A percentile compares a stretch with the other conserved stretches of the same genome.
phyloP scores from a whole-genome alignment of 768 basidiomycete genomes.

The Candolleomyces aberdarensis region DNA sequence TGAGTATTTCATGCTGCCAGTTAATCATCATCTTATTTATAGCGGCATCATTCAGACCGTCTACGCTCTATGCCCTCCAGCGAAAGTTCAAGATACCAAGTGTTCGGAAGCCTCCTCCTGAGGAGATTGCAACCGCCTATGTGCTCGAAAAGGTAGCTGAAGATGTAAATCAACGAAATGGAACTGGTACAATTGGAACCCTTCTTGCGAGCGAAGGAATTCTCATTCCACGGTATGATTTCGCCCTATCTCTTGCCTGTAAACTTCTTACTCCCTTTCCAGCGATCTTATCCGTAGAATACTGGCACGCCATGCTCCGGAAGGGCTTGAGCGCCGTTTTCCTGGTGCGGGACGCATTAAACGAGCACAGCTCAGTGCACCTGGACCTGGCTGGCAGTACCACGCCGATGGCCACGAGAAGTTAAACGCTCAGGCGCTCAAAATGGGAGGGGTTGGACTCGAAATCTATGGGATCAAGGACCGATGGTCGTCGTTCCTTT shows the following conservation, averaged over 20 bases:
- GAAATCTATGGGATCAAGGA: conserved; percentile 22
- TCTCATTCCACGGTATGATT: not conserved
- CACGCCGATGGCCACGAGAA: conserved; percentile 21
- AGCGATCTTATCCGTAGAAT: conserved; percentile 17
- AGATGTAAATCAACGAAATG: not conserved
- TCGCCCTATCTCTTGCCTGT: not conserved
- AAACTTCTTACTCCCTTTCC: not conserved
- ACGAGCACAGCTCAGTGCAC: conserved; percentile 12
- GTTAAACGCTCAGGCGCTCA: conserved; percentile 12
- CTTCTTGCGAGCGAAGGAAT: not conserved
- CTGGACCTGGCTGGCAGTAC: conserved; percentile 21
- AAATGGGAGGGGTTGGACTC: conserved; percentile 23
- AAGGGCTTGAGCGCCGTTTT: conserved; percentile 15
- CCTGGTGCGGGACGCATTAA: conserved; percentile 16
- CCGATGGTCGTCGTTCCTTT: conserved; percentile 19
- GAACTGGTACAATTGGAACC: not conserved
- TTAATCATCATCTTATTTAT: not conserved
- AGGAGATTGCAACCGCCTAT: not conserved
- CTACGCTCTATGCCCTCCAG: not conserved
- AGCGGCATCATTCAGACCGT: not conserved
- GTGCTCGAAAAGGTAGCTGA: not conserved
- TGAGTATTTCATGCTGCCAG: not conserved
- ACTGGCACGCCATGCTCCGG: conserved; percentile 15
- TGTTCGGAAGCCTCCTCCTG: not conserved
- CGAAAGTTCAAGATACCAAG: not conserved